A percentile compares a stretch with the other conserved stretches of the same genome.
phyloP scores from a whole-genome alignment of 306 rosid species.

The Sicyos edulis region DNA sequence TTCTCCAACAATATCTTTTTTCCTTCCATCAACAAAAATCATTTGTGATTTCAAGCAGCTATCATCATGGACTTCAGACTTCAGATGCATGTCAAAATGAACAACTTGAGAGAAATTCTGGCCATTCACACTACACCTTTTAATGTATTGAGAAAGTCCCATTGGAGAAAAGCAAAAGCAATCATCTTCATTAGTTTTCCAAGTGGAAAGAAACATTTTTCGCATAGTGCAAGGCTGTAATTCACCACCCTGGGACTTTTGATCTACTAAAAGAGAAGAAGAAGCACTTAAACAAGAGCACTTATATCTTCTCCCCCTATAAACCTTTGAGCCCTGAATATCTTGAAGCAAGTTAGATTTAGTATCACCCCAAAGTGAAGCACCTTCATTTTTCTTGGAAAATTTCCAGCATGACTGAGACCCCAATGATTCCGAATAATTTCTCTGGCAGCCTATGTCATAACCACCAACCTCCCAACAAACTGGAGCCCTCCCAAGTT shows the following conservation, averaged over 20 bases:
- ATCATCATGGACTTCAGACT: slow-evolving; percentile 52
- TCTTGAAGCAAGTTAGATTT: slow-evolving; percentile 32
- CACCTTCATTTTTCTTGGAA: slow-evolving; percentile 27
- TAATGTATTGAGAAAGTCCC: slow-evolving; percentile 68
- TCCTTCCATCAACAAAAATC: slow-evolving; percentile 36
- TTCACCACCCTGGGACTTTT: slow-evolving; percentile 35
- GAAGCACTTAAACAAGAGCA: slow-evolving; percentile 43
- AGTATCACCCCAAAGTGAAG: slow-evolving; percentile 30
- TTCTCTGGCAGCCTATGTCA: slow-evolving; percentile 55
- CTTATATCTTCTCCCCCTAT: slow-evolving; percentile 32
- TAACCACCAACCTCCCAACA: slow-evolving; percentile 83
- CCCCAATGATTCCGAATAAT: slow-evolving; percentile 30
- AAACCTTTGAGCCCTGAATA: slow-evolving; percentile 27
- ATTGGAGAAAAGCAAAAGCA: slow-evolving; percentile 64
- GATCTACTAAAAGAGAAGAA: slow-evolving; percentile 33
- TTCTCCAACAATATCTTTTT: slow-evolving; percentile 58
- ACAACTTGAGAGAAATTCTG: slow-evolving; percentile 48
- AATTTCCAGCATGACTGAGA: slow-evolving; percentile 24
- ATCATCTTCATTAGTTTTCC: slow-evolving; percentile 50
- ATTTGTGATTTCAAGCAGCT: slow-evolving; percentile 40
- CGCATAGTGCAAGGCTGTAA: slow-evolving; percentile 45
- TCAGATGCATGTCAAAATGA: slow-evolving; percentile 55
- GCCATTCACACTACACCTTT: slow-evolving; percentile 32
- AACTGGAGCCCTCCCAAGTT: slow-evolving; percentile 58
- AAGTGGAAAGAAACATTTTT: slow-evolving; percentile 55